Base-by-base conservation (phyloP, 2,329 filamentous ascomycete genomes). In the Fusarium nygamai region DNA sequence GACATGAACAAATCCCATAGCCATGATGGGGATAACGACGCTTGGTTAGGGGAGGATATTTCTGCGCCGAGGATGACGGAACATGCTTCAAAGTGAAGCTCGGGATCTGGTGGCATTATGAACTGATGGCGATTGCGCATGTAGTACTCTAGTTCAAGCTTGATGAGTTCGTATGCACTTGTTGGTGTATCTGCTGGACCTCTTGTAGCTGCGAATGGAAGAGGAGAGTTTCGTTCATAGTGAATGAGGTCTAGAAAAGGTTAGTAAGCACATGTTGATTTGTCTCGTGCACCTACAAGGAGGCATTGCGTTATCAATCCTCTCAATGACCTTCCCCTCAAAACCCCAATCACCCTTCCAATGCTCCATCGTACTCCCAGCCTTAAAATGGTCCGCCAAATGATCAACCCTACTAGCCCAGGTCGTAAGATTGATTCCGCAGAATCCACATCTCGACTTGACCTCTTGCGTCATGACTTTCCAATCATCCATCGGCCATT, bases 321-420 rank as follows among this genome's bases (percentile, higher is more conserved):
- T 80, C 27, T 82, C 80, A 29, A 83, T 72, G 14, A 85, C 78
- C 3, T 80, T 77, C 1, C 78, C 72, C 19, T 85, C 84, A 50
- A 85, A 84, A 10, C 84, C 84, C 83, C 84, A 85, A 51, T 85
- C 83, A 24, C 84, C 84, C 58, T 84, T 81, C 84, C 84, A 85
- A 22, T 84, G 80, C 24, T 80, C 81, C 83, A 85, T 85, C 3
- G 78, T 82, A 36, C 76, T 81, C 19, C 84, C 84, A 31, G 78
- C 78, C 59, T 83, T 84, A 70, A 85, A 85, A 72, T 85, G 84
- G 10, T 84, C 83, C 0, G 83, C 83, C 2, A 85, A 69, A 69
- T 85, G 84, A 51, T 85, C 68, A 12, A 76, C 74, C 20, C 83
- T 27, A 77, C 74, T 71, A 73, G 75, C 77, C 84, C 84, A 85